Base-by-base conservation (phyloP, 495 filamentous ascomycete species). In the Tuber indicum region DNA sequence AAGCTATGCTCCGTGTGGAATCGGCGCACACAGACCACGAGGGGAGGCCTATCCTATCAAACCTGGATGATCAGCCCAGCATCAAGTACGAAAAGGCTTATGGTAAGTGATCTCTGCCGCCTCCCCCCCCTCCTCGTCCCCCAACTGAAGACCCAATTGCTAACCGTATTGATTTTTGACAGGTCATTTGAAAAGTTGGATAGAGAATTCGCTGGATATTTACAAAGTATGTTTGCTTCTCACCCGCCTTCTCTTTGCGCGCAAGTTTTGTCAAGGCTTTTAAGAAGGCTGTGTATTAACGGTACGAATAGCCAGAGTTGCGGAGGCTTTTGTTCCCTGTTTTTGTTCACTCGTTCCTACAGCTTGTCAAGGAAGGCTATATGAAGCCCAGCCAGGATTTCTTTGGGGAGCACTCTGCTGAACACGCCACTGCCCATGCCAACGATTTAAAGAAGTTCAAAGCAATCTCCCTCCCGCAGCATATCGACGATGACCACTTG, bases 1-100 rank as follows among this genome's bases (percentile, higher is more conserved):
- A 99, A 83, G 93, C 95, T 21, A 94, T 94, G 86, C 91, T 99
- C 70, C 90, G 96, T 21, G 90, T 92, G 84, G 96, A 99, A 82
- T 96, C 94, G n/a, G 89, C 89, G 3, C 89, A 91, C 77, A 87
- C 92, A 70, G 92, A 94, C 75, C 89, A 90, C 62, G 92, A 95
- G 79, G 93, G 93, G 45, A 87, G 89, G 69, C 92, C 92, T 12
- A 87, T 94, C n/a, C 86, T 86, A 17, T 78, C 82, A 6, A 85
- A 86, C 32, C 84, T 87, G 45, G 92, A 91, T 43, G 93, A 96
- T 73, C 84, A 87, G 77, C 91, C 91, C 8, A 90, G 91, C 21
- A 87, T 89, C 47, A 97, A 92, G 84, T 97, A 94, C 81, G 84
- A 88, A 44, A 89, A 86, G 75, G 92, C 92, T 0, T 98, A 90